Conservation (phyloP, 352 stramenopile species). For the Poterioochromonas sp. region DNA sequence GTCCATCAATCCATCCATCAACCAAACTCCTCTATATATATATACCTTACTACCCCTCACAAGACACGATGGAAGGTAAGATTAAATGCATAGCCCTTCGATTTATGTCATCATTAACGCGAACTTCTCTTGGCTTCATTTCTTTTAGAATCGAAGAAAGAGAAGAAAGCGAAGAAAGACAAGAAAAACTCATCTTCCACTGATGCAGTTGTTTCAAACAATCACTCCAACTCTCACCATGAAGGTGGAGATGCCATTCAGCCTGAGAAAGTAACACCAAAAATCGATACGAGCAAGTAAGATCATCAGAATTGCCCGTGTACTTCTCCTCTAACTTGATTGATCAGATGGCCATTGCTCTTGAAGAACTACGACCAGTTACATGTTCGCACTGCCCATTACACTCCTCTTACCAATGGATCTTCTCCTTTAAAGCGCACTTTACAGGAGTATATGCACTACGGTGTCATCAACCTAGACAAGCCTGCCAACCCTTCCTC, state of each 20-base stretch:
- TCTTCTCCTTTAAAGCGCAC: slow-evolving; percentile 89
- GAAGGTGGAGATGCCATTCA: slow-evolving; percentile 49
- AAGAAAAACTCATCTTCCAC: not conserved
- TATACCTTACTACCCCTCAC: no score
- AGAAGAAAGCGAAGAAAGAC: slow-evolving; percentile 17
- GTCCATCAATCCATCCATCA: no score
- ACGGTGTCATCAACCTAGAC: slow-evolving; percentile 99
- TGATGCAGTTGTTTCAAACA: slow-evolving; percentile 33
- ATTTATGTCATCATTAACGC: no score
- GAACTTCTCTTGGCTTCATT: no score
- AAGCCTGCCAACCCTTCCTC: slow-evolving; percentile 98
- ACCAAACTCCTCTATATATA: no score
- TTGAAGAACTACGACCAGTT: slow-evolving; percentile 99
- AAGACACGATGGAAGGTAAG: no score
- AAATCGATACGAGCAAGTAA: slow-evolving; percentile 83
- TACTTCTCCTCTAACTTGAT: not conserved
- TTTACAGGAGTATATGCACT: slow-evolving; percentile 93
- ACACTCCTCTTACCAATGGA: slow-evolving; percentile 95
- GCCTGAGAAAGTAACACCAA: slow-evolving; percentile 61
- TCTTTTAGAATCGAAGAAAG: slow-evolving; percentile 4
- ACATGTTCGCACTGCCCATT: slow-evolving; percentile 96
- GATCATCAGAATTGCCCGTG: not conserved
- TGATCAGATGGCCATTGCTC: slow-evolving; percentile 90
- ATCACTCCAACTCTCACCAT: no score
- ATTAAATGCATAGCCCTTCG: no score